Base-by-base conservation (phyloP, 805 yeast genomes). In the Cyberlindnera lachancei region DNA sequence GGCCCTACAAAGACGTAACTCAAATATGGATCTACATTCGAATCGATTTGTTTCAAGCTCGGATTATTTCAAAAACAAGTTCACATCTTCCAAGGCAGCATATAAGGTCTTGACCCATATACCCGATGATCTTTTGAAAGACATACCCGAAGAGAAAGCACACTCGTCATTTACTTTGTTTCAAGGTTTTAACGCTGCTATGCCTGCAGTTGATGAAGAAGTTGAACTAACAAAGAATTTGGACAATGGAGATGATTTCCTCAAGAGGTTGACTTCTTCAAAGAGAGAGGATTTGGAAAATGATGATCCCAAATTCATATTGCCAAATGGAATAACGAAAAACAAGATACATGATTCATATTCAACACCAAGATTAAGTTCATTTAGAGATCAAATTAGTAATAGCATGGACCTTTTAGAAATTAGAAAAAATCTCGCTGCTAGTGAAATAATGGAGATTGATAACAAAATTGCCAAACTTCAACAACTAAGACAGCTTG, bases 141-240 rank as follows among this genome's bases (percentile, higher is more conserved):
- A 76, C 31, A 55, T 78, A 13, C 83, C 84, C 7, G 37, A 36
- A 6, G 51, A 39, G 27, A 49, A 48, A 13, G 44, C 50, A 5
- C 68, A 46, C 11, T 45, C 53, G 6, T 68, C 51, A 8, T 73
- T 71, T 41, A 73, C 86, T 3, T 55, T 81, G 15, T 78, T 70
- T 46, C 88, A 80, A 53, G 87, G 88, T 2, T 78, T 81, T 48
- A 64, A 66, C 45, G 83, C 85, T 4, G 61, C 72, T 1, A 50
- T 68, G 22, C 75, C 75, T 1, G 69, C 69, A 13, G 56, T 70
- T n/a, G 61, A 70, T 38, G 71, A 65, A 37, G 63, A 61, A 25
- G 52, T 65, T 12, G 48, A 57, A 38, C 27, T 45, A 37, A 41
- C 43, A 33, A 38, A 50, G 36, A 41, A 46, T 42, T 30, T 56